A percentile compares a stretch with the other conserved stretches of the same genome.
These are phyloP conservation scores for Phoenix roebelenii DNA, from an alignment of 176 grass and related monocot genomes.

Conservation along the genomic window DNA sequence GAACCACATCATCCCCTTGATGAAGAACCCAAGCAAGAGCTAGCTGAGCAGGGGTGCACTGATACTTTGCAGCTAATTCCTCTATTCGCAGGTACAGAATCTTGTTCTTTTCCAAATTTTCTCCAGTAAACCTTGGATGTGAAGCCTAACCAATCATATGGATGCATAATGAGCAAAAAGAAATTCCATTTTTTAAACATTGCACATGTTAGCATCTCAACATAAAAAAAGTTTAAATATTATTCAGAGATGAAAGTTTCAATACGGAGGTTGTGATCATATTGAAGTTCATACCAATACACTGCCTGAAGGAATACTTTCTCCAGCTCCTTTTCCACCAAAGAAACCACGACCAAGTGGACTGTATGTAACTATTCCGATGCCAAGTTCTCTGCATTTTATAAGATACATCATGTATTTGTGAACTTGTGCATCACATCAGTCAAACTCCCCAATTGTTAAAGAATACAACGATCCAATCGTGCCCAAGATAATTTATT, in stretches of 20 bases:
- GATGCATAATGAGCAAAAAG: too few relatives aligned
- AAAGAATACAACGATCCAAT: too few relatives aligned
- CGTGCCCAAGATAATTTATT: too few relatives aligned
- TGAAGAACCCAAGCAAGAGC: slow-evolving; percentile 7
- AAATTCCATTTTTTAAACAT: too few relatives aligned
- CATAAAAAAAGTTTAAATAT: too few relatives aligned
- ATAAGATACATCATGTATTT: too few relatives aligned
- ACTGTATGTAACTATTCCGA: slow-evolving; percentile 8
- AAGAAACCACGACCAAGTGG: slow-evolving; percentile 7
- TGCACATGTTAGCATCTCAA: too few relatives aligned
- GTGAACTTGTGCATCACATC: too few relatives aligned
- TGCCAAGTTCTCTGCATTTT: not conserved
- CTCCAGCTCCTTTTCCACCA: not conserved
- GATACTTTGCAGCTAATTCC: slow-evolving; percentile 1
- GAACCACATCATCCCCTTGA: slow-evolving; percentile 4
- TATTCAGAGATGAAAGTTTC: too few relatives aligned
- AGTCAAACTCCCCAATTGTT: too few relatives aligned
- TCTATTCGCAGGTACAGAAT: not conserved
- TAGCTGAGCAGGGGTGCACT: not conserved
- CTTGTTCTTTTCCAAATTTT: slow-evolving; percentile 1
- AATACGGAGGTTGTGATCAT: too few relatives aligned
- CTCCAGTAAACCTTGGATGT: not conserved
- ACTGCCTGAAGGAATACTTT: not conserved
- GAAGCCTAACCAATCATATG: not conserved
- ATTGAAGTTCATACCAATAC: not conserved